phyloP scores from a whole-genome alignment of 108 stramenopile genomes.

The Nitzschia inconspicua region DNA sequence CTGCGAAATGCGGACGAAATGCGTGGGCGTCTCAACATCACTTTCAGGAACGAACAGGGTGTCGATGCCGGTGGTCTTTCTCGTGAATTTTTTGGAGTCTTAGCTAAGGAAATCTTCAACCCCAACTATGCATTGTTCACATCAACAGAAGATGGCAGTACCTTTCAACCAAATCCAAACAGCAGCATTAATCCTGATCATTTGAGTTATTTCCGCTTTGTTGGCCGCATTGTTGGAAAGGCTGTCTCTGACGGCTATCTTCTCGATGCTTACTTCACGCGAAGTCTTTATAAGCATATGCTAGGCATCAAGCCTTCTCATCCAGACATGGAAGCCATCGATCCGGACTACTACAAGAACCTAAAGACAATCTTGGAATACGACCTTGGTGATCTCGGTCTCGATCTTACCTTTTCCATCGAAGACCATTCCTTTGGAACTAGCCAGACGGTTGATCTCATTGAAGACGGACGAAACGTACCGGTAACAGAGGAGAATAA shows the following conservation, averaged over 20 bases:
- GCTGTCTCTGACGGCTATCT: constrained; percentile 97
- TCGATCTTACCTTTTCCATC: constrained; percentile 90
- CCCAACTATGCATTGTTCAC: constrained; percentile 97
- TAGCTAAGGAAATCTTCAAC: constrained; percentile 98
- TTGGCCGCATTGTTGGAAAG: constrained; percentile 97
- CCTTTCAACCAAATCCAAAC: constrained; percentile 97
- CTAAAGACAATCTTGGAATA: constrained; percentile 89
- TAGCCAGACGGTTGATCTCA: constrained; percentile 81
- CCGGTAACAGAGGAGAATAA: constrained; percentile 94
- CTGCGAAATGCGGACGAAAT: constrained; percentile 95
- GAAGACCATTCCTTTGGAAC: constrained; percentile 88
- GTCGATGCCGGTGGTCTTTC: constrained; percentile 98
- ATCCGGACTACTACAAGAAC: constrained; percentile 98
- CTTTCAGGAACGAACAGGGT: constrained; percentile 96
- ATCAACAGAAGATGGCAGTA: constrained; percentile 94
- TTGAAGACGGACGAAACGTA: constrained; percentile 89
- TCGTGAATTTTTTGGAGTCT: constrained; percentile 95
- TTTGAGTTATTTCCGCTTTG: constrained; percentile 94
- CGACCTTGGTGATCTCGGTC: constrained; percentile 89
- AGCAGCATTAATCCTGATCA: constrained; percentile 94
- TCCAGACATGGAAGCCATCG: constrained; percentile 97
- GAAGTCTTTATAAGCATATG: constrained; percentile 99
- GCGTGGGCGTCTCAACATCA: constrained; percentile 89
- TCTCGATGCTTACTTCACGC: constrained; percentile 97
- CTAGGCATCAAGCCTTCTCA: constrained; percentile 90